Evolutionary conservation across 75 land plant genomes (phyloP).

Genomic region (Selaginella moellendorffii): DNA sequence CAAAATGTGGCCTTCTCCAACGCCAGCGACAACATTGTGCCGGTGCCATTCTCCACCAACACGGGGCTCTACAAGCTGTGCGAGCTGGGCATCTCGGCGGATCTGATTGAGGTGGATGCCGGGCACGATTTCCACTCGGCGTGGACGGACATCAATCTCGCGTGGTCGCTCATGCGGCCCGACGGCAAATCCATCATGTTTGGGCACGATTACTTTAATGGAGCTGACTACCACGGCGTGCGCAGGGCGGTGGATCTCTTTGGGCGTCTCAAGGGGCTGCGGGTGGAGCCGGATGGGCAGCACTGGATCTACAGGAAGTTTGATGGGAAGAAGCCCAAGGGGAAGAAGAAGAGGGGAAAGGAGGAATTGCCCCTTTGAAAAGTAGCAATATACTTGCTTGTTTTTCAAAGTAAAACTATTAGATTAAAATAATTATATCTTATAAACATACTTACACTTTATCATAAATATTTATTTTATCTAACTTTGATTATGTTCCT

Average conservation of each 20-base stretch:
- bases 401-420: too few relatives aligned
- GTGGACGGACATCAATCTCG: slow-evolving; percentile 79
- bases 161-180: slow-evolving; percentile 43
- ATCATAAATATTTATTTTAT: too few relatives aligned
- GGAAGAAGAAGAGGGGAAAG: too few relatives aligned
- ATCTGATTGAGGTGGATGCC: slow-evolving; percentile 79
- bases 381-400: too few relatives aligned
- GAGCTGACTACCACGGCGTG: slow-evolving; percentile 47
- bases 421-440: too few relatives aligned
- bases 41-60: slow-evolving; percentile 58
- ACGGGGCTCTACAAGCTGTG: slow-evolving; percentile 51
- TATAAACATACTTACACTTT: too few relatives aligned
- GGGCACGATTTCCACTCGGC: slow-evolving; percentile 92
- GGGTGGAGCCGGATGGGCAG: slow-evolving; percentile 56
- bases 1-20: slow-evolving; percentile 41
- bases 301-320: slow-evolving; percentile 80
- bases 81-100: slow-evolving; percentile 57
- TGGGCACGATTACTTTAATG: slow-evolving; percentile 69
- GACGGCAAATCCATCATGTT: slow-evolving; percentile 62
- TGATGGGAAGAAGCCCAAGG: too few relatives aligned
- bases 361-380: too few relatives aligned
- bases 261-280: slow-evolving; percentile 35
- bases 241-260: slow-evolving; percentile 73
- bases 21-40: slow-evolving; percentile 31
- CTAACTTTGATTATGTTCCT: slow-evolving; percentile 63